Percentiles rank a stretch among this genome's conserved stretches.
Conservation (phyloP, 306 rosid species). For the Dalbergia cultrata region DNA sequence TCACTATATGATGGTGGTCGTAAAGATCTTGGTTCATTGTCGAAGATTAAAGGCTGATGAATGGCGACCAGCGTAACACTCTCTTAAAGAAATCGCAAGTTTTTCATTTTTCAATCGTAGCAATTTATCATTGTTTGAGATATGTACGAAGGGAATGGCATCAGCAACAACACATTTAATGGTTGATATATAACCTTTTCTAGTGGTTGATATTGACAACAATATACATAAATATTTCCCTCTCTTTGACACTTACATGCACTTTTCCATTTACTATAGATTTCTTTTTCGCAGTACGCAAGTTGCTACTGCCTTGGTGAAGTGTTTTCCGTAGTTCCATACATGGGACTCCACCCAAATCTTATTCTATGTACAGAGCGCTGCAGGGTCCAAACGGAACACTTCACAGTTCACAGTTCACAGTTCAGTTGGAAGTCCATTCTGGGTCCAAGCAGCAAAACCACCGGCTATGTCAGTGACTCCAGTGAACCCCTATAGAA, state of each 20-base stretch:
- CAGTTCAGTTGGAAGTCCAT: slow-evolving; percentile 72
- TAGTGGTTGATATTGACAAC: slow-evolving; percentile 16
- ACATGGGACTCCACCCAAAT: slow-evolving; percentile 15
- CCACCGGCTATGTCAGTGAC: slow-evolving; percentile 95
- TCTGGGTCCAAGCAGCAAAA: slow-evolving; percentile 82
- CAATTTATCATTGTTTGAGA: slow-evolving; percentile 5
- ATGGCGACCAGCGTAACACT: not conserved
- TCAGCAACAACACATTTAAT: not conserved
- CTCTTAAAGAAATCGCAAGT: not conserved
- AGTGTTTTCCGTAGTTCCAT: slow-evolving; percentile 14
- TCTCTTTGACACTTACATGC: not conserved
- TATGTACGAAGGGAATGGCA: not conserved
- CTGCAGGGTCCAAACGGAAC: slow-evolving; percentile 23
- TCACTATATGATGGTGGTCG: not conserved
- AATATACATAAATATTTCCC: not conserved
- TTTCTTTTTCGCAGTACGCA: not conserved
- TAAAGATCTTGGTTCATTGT: not conserved
- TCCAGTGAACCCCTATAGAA: slow-evolving; percentile 75
- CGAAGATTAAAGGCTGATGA: not conserved
- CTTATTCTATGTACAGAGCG: slow-evolving; percentile 45
- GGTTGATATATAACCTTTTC: slow-evolving; percentile 22
- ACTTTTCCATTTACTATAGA: not conserved
- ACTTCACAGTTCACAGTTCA: slow-evolving; percentile 64
- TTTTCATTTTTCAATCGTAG: not conserved
- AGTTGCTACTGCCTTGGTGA: slow-evolving; percentile 16